Evolutionary conservation across 768 basidiomycete genomes (phyloP).

Genomic region (Phanerochaete sordida): DNA sequence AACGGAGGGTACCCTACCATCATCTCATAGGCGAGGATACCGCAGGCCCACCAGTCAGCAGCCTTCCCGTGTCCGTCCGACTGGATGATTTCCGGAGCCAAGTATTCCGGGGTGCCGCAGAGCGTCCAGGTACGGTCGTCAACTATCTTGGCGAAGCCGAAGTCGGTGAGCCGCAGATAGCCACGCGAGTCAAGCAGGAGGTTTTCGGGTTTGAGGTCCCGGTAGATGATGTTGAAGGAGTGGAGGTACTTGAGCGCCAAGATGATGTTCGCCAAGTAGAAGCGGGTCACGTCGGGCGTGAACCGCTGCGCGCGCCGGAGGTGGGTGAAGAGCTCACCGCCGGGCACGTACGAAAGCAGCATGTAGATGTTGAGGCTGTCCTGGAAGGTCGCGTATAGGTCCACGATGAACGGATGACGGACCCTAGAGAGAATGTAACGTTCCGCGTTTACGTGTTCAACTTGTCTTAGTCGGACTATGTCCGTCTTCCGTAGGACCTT

Average conservation of each 20-base stretch:
- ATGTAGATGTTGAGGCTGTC: slow-evolving; percentile 97
- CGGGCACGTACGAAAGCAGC: slow-evolving; percentile 94
- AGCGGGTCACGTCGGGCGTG: slow-evolving; percentile 95
- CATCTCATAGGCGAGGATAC: slow-evolving; percentile 97
- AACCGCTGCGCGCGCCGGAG: slow-evolving; percentile 92
- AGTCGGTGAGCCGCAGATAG: slow-evolving; percentile 94
- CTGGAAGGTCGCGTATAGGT: slow-evolving; percentile 93
- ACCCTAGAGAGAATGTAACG: slow-evolving; percentile 89
- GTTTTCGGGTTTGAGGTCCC: slow-evolving; percentile 98
- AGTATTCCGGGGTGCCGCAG: slow-evolving; percentile 94
- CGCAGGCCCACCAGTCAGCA: slow-evolving; percentile 99
- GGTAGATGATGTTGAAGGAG: slow-evolving; percentile 96
- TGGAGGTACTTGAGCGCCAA: slow-evolving; percentile 94
- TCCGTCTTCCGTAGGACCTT: slow-evolving; percentile 87
- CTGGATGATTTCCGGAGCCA: slow-evolving; percentile 97
- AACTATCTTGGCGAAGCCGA: slow-evolving; percentile 97
- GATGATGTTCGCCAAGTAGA: slow-evolving; percentile 95
- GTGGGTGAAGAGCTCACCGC: slow-evolving; percentile 96
- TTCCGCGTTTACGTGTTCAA: slow-evolving; percentile 97
- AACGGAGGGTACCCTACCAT: slow-evolving; percentile 98
- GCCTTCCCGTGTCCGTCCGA: slow-evolving; percentile 98
- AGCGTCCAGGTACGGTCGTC: slow-evolving; percentile 98
- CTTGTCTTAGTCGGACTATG: slow-evolving; percentile 86
- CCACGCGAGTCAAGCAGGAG: slow-evolving; percentile 92
- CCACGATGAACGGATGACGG: slow-evolving; percentile 94